A percentile compares a stretch with the other conserved stretches of the same genome.
These are phyloP conservation scores for Medicago arabica DNA, from an alignment of 306 rosid genomes.

Conservation along the genomic window DNA sequence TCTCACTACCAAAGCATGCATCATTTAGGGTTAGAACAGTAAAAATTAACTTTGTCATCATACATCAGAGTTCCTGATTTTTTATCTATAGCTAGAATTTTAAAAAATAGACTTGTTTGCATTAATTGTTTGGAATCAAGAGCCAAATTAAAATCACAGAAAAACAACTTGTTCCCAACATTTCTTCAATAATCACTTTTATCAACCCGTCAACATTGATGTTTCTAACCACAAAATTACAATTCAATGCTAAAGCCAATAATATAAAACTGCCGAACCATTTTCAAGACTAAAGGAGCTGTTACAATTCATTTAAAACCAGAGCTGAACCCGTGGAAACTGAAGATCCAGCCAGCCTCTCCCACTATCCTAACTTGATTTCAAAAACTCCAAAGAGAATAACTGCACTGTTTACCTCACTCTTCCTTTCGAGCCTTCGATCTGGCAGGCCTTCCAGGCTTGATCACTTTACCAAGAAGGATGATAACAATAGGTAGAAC, in stretches of 20 bases:
- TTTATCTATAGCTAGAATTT: constrained; percentile 11
- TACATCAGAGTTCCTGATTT: background rate
- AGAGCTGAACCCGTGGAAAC: constrained; percentile 37
- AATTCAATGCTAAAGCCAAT: constrained; percentile 38
- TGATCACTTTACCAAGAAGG: constrained; percentile 69
- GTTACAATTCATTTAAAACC: constrained; percentile 39
- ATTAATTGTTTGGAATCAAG: background rate
- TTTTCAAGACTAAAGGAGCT: constrained; percentile 38
- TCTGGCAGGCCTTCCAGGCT: constrained; percentile 71
- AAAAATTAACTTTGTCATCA: constrained; percentile 3
- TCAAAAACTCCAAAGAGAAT: constrained; percentile 41
- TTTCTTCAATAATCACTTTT: constrained; percentile 38
- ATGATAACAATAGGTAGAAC: constrained; percentile 65
- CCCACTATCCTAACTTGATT: constrained; percentile 38
- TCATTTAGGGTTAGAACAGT: constrained; percentile 15
- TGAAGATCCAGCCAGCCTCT: constrained; percentile 35
- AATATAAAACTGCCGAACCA: constrained; percentile 36
- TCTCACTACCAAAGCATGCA: background rate
- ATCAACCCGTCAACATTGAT: constrained; percentile 24
- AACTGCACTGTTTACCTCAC: constrained; percentile 48
- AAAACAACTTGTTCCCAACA: constrained; percentile 18
- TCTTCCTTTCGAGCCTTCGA: constrained; percentile 75
- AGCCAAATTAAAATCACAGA: constrained; percentile 10
- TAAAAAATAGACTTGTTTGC: background rate
- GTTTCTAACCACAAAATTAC: constrained; percentile 35